These are phyloP conservation scores for Microcyclospora pomicola DNA, from an alignment of 2,329 filamentous ascomycete species.

Conservation along the genomic window DNA sequence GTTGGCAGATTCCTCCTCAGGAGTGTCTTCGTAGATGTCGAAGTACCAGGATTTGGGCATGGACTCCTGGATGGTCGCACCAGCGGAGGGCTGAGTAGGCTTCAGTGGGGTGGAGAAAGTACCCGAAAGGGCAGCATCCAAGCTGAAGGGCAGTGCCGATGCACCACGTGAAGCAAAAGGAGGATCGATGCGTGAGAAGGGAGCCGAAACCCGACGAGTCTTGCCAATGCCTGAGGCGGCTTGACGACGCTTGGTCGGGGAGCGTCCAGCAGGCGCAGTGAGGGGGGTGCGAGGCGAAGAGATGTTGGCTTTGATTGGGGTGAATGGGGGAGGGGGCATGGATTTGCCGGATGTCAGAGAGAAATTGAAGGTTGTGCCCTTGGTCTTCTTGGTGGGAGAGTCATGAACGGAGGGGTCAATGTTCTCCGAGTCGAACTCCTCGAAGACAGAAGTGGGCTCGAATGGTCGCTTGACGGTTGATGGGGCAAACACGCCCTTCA, in stretches of 20 bases:
- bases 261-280: constrained; percentile 63
- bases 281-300: constrained; percentile 29
- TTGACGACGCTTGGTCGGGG: constrained; percentile 50
- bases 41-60: constrained; percentile 63
- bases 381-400: constrained; percentile 40
- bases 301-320: constrained; percentile 25
- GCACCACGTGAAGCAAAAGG: constrained; percentile 42
- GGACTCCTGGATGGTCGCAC: constrained; percentile 42
- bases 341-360: constrained; percentile 19
- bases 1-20: constrained; percentile 82
- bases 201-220: constrained; percentile 47
- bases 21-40: constrained; percentile 84
- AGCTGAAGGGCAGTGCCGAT: constrained; percentile 54
- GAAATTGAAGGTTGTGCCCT: constrained; percentile 29
- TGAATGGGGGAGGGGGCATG: constrained; percentile 26
- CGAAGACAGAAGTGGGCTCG: constrained; percentile 27
- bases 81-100: constrained; percentile 15
- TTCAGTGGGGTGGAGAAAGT: constrained; percentile 45
- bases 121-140: constrained; percentile 69
- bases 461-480: constrained; percentile 33
- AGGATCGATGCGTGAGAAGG: constrained; percentile 57
- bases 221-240: constrained; percentile 47
- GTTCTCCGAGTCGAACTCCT: constrained; percentile 43
- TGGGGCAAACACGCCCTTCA: constrained; percentile 14
- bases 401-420: constrained; percentile 40